phyloP scores from a whole-genome alignment of 371 early-diverging fungal genomes.

The Conidiobolus incongruus region DNA sequence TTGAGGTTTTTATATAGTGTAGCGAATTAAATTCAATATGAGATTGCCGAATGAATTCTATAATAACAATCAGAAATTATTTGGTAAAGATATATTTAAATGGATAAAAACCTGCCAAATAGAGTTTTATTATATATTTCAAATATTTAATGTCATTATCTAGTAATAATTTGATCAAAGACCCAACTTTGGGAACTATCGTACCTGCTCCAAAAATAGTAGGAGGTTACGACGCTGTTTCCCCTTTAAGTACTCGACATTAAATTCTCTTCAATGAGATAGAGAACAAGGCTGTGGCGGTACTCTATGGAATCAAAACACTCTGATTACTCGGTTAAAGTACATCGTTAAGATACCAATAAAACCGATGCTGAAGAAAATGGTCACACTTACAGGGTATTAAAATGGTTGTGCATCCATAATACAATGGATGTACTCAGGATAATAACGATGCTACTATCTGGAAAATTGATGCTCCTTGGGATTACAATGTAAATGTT shows the following conservation, averaged over 20 bases:
- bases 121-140: no score
- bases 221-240: neutral
- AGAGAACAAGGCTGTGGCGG: constrained; percentile 1
- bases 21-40: no score
- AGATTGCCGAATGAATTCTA: no score
- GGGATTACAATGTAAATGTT: no score
- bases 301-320: neutral
- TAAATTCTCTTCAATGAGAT: neutral
- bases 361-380: neutral
- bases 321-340: neutral
- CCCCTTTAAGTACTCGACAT: neutral
- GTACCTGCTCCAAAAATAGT: no score
- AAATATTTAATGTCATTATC: no score
- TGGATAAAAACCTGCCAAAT: no score
- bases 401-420: neutral
- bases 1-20: no score
- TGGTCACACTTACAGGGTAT: neutral
- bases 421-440: neutral
- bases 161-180: no score
- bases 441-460: neutral
- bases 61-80: no score
- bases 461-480: neutral
- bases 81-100: no score
- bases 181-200: no score
- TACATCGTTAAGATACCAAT: neutral